Evolutionary conservation across 495 filamentous ascomycete species (phyloP).

Genomic region (Penicillium ucsense): DNA sequence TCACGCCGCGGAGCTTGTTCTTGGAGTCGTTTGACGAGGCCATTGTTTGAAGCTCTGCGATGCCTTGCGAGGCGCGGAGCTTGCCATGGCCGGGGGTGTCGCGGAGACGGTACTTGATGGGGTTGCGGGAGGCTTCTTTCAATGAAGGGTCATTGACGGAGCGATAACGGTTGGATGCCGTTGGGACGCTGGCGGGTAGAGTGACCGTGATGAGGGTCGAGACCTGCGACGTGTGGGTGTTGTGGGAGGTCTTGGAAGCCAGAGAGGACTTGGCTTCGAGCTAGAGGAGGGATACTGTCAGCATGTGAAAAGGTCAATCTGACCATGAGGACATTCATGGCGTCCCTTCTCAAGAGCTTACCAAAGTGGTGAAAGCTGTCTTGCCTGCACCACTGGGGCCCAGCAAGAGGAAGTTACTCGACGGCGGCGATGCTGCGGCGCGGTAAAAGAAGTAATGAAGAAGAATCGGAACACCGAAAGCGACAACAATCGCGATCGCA

Average conservation of each 20-base stretch:
- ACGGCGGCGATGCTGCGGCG: constrained; percentile 49
- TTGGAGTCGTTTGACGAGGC: constrained; percentile 36
- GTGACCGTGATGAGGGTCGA: constrained; percentile 62
- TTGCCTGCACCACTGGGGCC: constrained; percentile 84
- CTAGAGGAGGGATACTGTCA: constrained; percentile 15
- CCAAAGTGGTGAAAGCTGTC: constrained; percentile 75
- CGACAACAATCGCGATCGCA: constrained; percentile 54
- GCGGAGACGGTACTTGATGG: constrained; percentile 64
- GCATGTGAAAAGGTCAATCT: too few species aligned
- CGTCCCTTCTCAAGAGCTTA: constrained; percentile 16
- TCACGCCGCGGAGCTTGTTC: constrained; percentile 58
- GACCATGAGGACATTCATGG: too few species aligned
- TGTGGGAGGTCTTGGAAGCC: constrained; percentile 20
- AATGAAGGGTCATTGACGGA: constrained; percentile 59
- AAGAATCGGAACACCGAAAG: constrained; percentile 63
- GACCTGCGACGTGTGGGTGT: constrained; percentile 75
- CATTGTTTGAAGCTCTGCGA: constrained; percentile 33
- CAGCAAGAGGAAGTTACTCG: constrained; percentile 75
- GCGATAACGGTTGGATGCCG: constrained; percentile 59
- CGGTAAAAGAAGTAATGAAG: constrained; percentile 69
- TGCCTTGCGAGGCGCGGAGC: constrained; percentile 51
- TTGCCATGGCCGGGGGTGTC: constrained; percentile 97
- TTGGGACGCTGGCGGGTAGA: constrained; percentile 52
- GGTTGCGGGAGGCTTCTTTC: constrained; percentile 57
- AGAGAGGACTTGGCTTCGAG: constrained; percentile 34